These are phyloP conservation scores for Musa acuminata DNA, from an alignment of 176 grass and related monocot genomes.

Conservation along the genomic window DNA sequence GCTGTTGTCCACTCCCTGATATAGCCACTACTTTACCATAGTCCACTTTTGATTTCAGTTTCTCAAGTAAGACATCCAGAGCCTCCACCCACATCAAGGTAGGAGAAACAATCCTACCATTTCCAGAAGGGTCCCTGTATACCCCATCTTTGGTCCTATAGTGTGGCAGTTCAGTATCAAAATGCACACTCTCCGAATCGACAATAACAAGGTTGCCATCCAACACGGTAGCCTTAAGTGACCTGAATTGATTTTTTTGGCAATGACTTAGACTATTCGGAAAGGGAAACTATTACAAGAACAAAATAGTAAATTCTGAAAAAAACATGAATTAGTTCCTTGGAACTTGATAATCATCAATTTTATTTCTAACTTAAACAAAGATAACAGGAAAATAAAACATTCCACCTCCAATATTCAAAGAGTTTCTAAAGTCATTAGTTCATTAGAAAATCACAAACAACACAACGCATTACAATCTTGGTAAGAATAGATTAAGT, in stretches of 20 bases:
- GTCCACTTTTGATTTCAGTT: constrained; percentile 65
- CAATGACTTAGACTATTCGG: constrained; percentile 15
- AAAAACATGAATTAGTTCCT: neutral
- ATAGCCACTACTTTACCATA: constrained; percentile 51
- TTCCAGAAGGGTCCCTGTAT: constrained; percentile 59
- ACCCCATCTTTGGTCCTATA: constrained; percentile 86
- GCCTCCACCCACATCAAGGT: constrained; percentile 95
- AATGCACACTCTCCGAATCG: constrained; percentile 69
- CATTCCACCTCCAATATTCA: too few relatives aligned
- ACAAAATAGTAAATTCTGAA: constrained; percentile 1
- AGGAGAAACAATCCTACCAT: constrained; percentile 71
- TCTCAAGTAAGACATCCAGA: constrained; percentile 69
- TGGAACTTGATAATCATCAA: neutral
- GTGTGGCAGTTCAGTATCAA: constrained; percentile 73
- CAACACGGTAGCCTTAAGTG: constrained; percentile 78
- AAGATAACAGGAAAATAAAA: too few relatives aligned
- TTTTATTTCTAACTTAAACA: too few relatives aligned
- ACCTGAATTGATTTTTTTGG: constrained; percentile 34
- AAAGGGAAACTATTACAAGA: neutral
- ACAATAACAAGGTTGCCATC: constrained; percentile 50
- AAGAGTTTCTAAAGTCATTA: too few relatives aligned
- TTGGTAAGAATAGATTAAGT: too few relatives aligned
- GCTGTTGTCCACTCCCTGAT: constrained; percentile 90
- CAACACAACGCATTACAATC: too few relatives aligned
- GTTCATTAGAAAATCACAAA: too few relatives aligned